A percentile compares a stretch with the other conserved stretches of the same genome.
Conservation (phyloP, 257 asterid genomes). For the Solanum rostratum region DNA sequence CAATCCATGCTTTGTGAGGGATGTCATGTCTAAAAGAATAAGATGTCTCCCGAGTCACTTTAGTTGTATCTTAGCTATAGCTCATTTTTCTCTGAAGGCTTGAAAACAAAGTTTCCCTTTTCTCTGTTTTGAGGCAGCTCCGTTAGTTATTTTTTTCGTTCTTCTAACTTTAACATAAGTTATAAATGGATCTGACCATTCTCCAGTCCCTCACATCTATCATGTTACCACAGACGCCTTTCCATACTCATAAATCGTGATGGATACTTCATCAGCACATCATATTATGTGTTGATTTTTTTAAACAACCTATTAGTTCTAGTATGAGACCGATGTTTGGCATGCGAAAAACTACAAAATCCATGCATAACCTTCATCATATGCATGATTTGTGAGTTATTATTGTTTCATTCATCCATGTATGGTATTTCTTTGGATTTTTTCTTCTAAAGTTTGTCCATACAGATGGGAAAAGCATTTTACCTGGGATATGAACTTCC, state of each 20-base stretch:
- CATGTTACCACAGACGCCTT: background rate
- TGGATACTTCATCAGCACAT: background rate
- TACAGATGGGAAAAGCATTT: background rate
- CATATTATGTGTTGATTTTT: background rate
- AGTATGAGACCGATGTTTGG: background rate
- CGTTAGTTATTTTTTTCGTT: background rate
- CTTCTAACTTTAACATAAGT: background rate
- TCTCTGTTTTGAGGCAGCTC: background rate
- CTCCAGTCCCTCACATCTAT: background rate
- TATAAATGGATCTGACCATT: background rate
- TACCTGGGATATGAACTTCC: conserved; percentile 79
- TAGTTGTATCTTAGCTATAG: background rate
- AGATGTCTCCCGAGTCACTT: background rate
- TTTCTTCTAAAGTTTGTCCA: background rate
- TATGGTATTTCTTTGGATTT: background rate
- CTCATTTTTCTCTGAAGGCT: background rate
- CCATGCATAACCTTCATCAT: background rate
- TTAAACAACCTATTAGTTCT: background rate
- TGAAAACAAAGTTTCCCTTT: background rate
- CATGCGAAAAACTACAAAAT: background rate
- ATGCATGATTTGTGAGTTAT: background rate
- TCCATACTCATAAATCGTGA: background rate
- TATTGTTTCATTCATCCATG: background rate
- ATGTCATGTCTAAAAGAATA: background rate
- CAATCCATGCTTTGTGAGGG: background rate